Evolutionary conservation across 305 asterid species (phyloP).

Genomic region (Nicotiana rustica): DNA sequence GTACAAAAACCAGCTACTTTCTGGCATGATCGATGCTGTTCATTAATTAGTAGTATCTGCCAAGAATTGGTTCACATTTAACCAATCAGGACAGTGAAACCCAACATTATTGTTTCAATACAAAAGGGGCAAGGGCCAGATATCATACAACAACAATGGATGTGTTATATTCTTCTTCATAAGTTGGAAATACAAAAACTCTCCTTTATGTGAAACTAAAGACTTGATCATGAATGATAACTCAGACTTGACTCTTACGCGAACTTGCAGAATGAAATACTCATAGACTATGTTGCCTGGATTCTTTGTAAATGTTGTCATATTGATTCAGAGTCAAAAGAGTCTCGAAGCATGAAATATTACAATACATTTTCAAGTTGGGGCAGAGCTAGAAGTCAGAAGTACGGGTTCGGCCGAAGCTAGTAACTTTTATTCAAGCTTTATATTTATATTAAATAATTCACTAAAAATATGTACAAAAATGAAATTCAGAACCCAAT

Average conservation of each 20-base stretch:
- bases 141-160: neutral
- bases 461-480: too few species aligned
- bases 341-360: neutral
- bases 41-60: too few species aligned
- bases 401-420: too few species aligned
- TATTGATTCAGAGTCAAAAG: neutral
- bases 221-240: slow-evolving; percentile 12
- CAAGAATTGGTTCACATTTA: neutral
- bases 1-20: neutral
- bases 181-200: neutral
- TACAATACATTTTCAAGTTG: neutral
- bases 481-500: too few species aligned
- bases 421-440: too few species aligned
- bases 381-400: neutral
- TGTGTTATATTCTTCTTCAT: neutral
- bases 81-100: neutral
- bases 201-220: neutral
- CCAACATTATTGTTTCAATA: neutral
- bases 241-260: neutral
- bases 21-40: neutral
- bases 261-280: neutral
- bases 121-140: neutral
- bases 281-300: too few species aligned
- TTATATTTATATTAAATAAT: too few species aligned
- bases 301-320: too few species aligned